Evolutionary conservation across 805 yeast species (phyloP), one percentile per base, ranked within the genome.

Genomic region (Candida verbasci): DNA sequence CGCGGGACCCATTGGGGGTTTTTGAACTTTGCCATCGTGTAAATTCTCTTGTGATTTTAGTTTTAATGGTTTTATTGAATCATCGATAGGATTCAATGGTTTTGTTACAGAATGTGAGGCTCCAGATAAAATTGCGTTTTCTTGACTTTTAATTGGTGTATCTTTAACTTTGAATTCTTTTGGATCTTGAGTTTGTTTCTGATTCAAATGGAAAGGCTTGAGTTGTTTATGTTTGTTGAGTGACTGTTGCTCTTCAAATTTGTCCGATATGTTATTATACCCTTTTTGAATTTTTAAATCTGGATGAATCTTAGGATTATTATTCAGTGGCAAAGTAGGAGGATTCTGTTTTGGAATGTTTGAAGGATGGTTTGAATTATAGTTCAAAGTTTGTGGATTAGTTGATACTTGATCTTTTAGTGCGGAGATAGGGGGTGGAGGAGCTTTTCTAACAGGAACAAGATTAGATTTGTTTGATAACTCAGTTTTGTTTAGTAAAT

Each of bases 371-470:
- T 29, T 38, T 25, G 34, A 31, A 31, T 17, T 9, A 3, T n/a
- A 3, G 3, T 16, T 10, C n/a, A n/a, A n/a, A n/a, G n/a, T n/a
- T n/a, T n/a, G n/a, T 4, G 15, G 9, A 25, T 18, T 5, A 3
- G 8, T 6, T 12, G 5, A 11, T 25, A 5, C 30, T 18, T 31
- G 21, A 22, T 31, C 10, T 11, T 10, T 17, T 25, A 14, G 16
- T 11, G 18, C 3, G 14, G 42, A 17, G 18, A 45, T 47, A 16
- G 79, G 80, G 2, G 80, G 80, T 6, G 76, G 68, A 5, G 82
- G 82, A 1, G 82, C 80, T 40, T 63, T 66, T 56, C 82, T 65
- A 46, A 59, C 59, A 6, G 81, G 80, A 2, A 68, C 56, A 39
- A 74, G 48, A 14, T 38, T 22, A 4, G 42, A 33, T 8, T 24